These are phyloP conservation scores for Acarospora socialis DNA, from an alignment of 2,329 filamentous ascomycete genomes.

Conservation along the genomic window DNA sequence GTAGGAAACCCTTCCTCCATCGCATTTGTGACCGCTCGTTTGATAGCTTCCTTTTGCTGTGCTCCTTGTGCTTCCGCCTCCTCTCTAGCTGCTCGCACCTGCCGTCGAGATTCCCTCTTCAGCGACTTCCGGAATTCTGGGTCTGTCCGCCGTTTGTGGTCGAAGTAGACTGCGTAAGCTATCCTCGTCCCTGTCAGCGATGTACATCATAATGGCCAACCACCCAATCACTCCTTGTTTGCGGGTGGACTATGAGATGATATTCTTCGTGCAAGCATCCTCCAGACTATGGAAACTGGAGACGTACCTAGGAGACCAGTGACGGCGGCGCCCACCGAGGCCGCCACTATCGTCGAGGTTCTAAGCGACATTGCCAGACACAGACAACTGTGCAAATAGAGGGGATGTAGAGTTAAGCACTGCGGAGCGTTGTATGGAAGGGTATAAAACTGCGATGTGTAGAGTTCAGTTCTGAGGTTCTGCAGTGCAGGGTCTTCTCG, in stretches of 20 bases:
- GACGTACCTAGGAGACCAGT: conserved; percentile 40
- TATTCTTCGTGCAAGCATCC: conserved; percentile 8
- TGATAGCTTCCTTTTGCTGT: conserved; percentile 50
- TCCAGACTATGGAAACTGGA: background rate
- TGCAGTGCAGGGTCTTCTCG: too few species aligned
- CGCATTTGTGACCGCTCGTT: conserved; percentile 60
- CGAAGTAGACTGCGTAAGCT: conserved; percentile 54
- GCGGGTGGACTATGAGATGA: too few species aligned
- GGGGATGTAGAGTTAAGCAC: background rate
- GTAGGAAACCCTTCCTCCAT: conserved; percentile 84
- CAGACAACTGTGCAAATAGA: background rate
- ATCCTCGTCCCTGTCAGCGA: too few species aligned
- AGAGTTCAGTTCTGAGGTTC: too few species aligned
- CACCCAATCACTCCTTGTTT: too few species aligned
- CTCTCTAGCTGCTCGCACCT: conserved; percentile 33
- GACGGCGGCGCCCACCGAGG: conserved; percentile 43
- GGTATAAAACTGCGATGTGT: too few species aligned
- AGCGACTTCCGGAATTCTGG: conserved; percentile 47
- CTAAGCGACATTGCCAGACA: conserved; percentile 29
- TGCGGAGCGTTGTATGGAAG: background rate
- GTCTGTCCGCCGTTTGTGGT: conserved; percentile 49
- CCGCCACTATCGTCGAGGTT: conserved; percentile 43
- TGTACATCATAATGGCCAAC: background rate
- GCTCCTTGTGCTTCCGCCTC: conserved; percentile 33
- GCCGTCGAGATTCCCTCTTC: conserved; percentile 33